Evolutionary conservation across 2,329 filamentous ascomycete genomes (phyloP).

Genomic region (Xylariales sp.): DNA sequence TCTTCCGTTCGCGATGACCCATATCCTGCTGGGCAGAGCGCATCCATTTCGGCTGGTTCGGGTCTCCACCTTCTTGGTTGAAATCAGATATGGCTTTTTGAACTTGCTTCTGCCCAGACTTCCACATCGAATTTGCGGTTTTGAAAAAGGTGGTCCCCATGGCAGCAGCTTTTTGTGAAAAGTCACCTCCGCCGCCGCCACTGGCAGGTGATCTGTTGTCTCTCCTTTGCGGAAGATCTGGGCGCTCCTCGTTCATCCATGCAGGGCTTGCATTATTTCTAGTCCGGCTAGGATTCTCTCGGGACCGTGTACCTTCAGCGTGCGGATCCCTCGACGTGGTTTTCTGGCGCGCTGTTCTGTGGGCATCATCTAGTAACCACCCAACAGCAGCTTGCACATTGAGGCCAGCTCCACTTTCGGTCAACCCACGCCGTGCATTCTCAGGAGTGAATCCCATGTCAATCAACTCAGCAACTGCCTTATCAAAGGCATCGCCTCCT

Average conservation of each 20-base stretch:
- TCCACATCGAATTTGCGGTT: slow-evolving; percentile 93
- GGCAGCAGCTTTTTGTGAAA: slow-evolving; percentile 76
- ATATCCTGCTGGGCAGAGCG: slow-evolving; percentile 58
- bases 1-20: slow-evolving; percentile 26
- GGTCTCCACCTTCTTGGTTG: slow-evolving; percentile 64
- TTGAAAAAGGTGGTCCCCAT: slow-evolving; percentile 84
- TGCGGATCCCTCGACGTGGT: slow-evolving; percentile 47
- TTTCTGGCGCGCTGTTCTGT: slow-evolving; percentile 75
- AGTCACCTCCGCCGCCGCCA: slow-evolving; percentile 60
- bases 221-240: slow-evolving; percentile 37
- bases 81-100: slow-evolving; percentile 91
- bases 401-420: slow-evolving; percentile 71
- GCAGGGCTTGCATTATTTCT: slow-evolving; percentile 44
- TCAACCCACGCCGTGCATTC: slow-evolving; percentile 74
- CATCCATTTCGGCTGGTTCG: slow-evolving; percentile 94
- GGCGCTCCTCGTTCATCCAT: slow-evolving; percentile 57
- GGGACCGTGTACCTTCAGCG: slow-evolving; percentile 33
- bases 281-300: slow-evolving; percentile 27
- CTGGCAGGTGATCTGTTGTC: slow-evolving; percentile 53
- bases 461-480: slow-evolving; percentile 79
- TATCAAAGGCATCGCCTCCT: slow-evolving; percentile 63
- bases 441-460: slow-evolving; percentile 92
- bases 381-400: slow-evolving; percentile 85
- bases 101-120: slow-evolving; percentile 86
- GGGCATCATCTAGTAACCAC: slow-evolving; percentile 87